Conservation (phyloP, 2,329 filamentous ascomycete genomes). For the Fusarium sp. region DNA sequence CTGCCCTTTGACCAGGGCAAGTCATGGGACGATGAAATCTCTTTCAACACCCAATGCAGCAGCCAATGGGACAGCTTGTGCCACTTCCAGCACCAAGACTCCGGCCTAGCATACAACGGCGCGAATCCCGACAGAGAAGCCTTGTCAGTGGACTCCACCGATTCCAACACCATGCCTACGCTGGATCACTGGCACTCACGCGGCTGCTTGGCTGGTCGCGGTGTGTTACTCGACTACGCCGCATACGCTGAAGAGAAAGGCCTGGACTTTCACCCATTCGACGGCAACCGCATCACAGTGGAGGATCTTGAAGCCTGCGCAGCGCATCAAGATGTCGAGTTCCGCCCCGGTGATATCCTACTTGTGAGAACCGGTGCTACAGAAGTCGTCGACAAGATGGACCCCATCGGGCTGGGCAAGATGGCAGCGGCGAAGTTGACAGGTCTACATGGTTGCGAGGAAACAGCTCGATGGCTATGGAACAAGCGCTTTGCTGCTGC, state of each 20-base stretch:
- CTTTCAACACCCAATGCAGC: slow-evolving; percentile 68
- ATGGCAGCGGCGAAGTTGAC: slow-evolving; percentile 50
- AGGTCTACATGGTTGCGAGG: slow-evolving; percentile 62
- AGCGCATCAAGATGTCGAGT: slow-evolving; percentile 70
- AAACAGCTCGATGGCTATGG: slow-evolving; percentile 75
- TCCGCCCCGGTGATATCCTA: slow-evolving; percentile 75
- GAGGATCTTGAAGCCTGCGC: slow-evolving; percentile 71
- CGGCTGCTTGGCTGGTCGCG: slow-evolving; percentile 53
- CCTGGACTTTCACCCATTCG: slow-evolving; percentile 65
- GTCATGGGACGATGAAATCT: slow-evolving; percentile 62
- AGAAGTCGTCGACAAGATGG: slow-evolving; percentile 66
- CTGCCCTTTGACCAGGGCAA: slow-evolving; percentile 39
- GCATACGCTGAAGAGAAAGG: slow-evolving; percentile 64
- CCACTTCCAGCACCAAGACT: slow-evolving; percentile 60
- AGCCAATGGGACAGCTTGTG: slow-evolving; percentile 69
- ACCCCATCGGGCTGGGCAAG: slow-evolving; percentile 53
- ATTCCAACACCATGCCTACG: slow-evolving; percentile 52
- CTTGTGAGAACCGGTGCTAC: slow-evolving; percentile 74
- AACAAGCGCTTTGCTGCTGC: slow-evolving; percentile 77
- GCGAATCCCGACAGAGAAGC: slow-evolving; percentile 54
- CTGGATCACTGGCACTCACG: slow-evolving; percentile 65
- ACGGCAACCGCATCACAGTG: slow-evolving; percentile 66
- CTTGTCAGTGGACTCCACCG: slow-evolving; percentile 43
- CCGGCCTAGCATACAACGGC: slow-evolving; percentile 65
- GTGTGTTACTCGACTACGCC: slow-evolving; percentile 69